Base-by-base conservation (phyloP, 2,329 filamentous ascomycete genomes). In the Verticillium albo-atrum region DNA sequence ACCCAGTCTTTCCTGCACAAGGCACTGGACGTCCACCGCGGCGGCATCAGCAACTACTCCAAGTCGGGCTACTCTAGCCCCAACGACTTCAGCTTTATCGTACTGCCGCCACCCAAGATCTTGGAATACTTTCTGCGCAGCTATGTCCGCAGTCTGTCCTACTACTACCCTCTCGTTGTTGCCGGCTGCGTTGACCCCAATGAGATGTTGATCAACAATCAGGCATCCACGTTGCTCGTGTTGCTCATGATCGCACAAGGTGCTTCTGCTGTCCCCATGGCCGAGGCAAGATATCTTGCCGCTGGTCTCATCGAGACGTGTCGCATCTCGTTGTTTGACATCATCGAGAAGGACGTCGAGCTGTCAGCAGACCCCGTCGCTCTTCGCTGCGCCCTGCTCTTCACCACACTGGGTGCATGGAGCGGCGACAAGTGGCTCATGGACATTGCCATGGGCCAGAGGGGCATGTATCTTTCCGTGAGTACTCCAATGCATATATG, bases 361-460 rank as follows among this genome's bases (percentile, higher is more conserved):
- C 80, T 90, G 74, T 84, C 85, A 14, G 82, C 85, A 1, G 86
- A 90, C 67, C 83, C 84, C 0, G 81, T 84, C 3, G 83, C 88
- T 0, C 77, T 90, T 52, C 82, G 87, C 42, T 86, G 86, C 54
- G 87, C 87, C 0, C 75, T 90, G 14, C 79, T 90, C 3, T 89
- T 89, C 69, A 89, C 84, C 2, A 80, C 87, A 1, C 79, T 89
- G 27, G 88, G 87, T 7, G 86, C 86, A 1, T 91, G 88, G 88
- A 89, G 87, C 68, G 88, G 88, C 53, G 88, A 90, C 71, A 90
- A 90, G 72, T 90, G 88, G 87, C 85, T 89, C 64, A 90, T 90
- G 87, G 87, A 90, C 67, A 89, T 90, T 64, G 84, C 87, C 50
- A 89, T 90, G 86, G 87, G 88, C 30, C 88, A 90, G 71, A 81